Base-by-base conservation (phyloP, 345 rosid genomes). In the Eucalyptus regnans region DNA sequence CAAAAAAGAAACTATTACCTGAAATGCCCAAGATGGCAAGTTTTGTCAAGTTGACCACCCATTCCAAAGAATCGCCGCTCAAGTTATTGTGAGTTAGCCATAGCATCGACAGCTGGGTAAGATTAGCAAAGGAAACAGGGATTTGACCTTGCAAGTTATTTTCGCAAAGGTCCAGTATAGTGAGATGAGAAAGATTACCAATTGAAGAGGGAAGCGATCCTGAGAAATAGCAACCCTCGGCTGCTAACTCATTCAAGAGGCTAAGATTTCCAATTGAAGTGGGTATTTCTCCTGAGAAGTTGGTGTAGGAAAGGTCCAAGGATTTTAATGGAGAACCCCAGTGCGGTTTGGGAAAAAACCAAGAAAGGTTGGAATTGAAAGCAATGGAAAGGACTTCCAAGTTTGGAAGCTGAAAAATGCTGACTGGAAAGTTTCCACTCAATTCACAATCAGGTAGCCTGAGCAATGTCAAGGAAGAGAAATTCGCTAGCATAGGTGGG, bases 71-170 rank as follows among this genome's bases (percentile, higher is more conserved):
- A 60, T 60, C 66, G 11, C 4, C n/a, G 1, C 8, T 60, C 66
- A 60, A 60, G 31, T 60, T 60, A 60, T 60, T 60, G 7, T 0
- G 2, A 27, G 3, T 3, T 2, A 60, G 31, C 0, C 0, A 0
- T 60, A 60, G 31, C 7, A 0, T 0, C 0, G 33, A 83, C 1
- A 86, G 49, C 46, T 86, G 16, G 27, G 31, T 29, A 20, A 33
- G 41, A 58, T 86, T 0, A 4, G 87, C 41, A 5, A 86, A 86
- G 37, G 43, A 52, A 27, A 60, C 1, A 12, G 91, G 89, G 48
- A 89, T 49, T 49, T 4, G 50, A 49, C 50, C 50, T 49, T 49
- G 50, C 50, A 49, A 49, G 15, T 64, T 64, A n/a, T 64, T 50
- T n/a, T n/a, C n/a, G 1, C 3, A 9, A 87, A 89, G 87, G 25